Evolutionary conservation across 2,329 filamentous ascomycete genomes (phyloP), one percentile per base, ranked within the genome.

Genomic region (Septoria linicola): DNA sequence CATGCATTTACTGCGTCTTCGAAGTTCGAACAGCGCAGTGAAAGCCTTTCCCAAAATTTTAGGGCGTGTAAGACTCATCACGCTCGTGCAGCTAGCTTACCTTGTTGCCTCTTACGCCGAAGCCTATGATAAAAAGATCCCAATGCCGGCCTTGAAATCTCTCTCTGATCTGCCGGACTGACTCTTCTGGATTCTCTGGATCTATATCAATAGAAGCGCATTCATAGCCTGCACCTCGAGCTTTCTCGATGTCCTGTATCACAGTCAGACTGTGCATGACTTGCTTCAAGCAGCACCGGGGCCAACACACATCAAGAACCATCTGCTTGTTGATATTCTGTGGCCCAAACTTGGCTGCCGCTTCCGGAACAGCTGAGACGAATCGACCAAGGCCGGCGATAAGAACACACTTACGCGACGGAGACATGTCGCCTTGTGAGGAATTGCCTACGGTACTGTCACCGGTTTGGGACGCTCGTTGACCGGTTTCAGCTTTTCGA

Each of bases 21-120:
- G 23, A 27, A 10, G n/a, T 41, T 59, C 57, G 37, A 58, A 59
- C 20, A 58, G 21, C 13, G 40, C 37, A 42, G 57, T 58, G 25
- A 53, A 53, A n/a, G n/a, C n/a, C n/a, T n/a, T n/a, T n/a, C n/a
- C n/a, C n/a, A n/a, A n/a, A n/a, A n/a, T n/a, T n/a, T n/a, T n/a
- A n/a, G n/a, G n/a, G n/a, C n/a, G n/a, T n/a, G n/a, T n/a, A n/a
- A n/a, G n/a, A n/a, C n/a, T n/a, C n/a, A n/a, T n/a, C n/a, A n/a
- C n/a, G n/a, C n/a, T n/a, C n/a, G n/a, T 27, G 10, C 23, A 27
- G 23, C 10, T 27, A 27, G 23, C 23, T 27, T 6, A 53, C 53
- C 43, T 51, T 42, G 17, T 54, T 54, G 0, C 51, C 57, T 17
- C 57, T 19, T 4, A 59, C 36, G 1, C 55, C 55, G 27, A 39